Evolutionary conservation across 2,329 filamentous ascomycete species (phyloP).

Genomic region (Ceratocystis variospora): DNA sequence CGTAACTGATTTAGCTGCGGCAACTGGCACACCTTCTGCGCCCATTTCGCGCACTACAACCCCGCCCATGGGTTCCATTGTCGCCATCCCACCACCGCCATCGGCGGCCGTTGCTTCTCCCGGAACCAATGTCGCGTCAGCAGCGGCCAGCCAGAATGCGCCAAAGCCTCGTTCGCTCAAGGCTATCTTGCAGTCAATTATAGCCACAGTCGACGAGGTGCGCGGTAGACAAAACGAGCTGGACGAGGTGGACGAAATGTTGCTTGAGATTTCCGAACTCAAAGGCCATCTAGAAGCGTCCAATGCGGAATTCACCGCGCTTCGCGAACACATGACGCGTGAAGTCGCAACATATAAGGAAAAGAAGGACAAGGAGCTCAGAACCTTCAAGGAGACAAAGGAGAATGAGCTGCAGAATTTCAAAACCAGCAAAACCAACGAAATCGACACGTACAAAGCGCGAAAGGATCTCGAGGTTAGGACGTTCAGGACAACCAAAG

Average conservation of each 20-base stretch:
- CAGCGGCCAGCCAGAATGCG: not conserved
- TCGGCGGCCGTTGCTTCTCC: not conserved
- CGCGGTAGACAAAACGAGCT: constrained; percentile 12
- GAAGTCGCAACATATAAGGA: constrained; percentile 16
- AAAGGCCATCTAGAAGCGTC: constrained; percentile 15
- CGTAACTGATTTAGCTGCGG: constrained; percentile 6
- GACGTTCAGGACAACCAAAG: constrained; percentile 16
- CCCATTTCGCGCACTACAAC: constrained; percentile 9
- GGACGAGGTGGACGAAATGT: constrained; percentile 14
- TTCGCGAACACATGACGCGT: constrained; percentile 15
- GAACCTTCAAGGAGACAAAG: constrained; percentile 13
- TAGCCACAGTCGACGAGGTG: constrained; percentile 16
- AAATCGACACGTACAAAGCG: constrained; percentile 17
- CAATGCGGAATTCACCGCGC: constrained; percentile 14
- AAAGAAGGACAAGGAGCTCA: constrained; percentile 17
- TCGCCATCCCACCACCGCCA: not conserved
- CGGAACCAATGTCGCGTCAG: not conserved
- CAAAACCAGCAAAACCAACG: constrained; percentile 17
- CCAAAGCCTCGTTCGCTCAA: constrained; percentile 10
- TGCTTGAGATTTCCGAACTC: constrained; percentile 18
- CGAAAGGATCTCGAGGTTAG: constrained; percentile 17
- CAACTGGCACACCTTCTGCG: not conserved
- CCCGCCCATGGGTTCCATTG: constrained; percentile 11
- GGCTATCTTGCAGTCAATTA: constrained; percentile 15
- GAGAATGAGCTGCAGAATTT: constrained; percentile 14